Conservation (phyloP, 306 rosid genomes). For the Cajanus cajan region DNA sequence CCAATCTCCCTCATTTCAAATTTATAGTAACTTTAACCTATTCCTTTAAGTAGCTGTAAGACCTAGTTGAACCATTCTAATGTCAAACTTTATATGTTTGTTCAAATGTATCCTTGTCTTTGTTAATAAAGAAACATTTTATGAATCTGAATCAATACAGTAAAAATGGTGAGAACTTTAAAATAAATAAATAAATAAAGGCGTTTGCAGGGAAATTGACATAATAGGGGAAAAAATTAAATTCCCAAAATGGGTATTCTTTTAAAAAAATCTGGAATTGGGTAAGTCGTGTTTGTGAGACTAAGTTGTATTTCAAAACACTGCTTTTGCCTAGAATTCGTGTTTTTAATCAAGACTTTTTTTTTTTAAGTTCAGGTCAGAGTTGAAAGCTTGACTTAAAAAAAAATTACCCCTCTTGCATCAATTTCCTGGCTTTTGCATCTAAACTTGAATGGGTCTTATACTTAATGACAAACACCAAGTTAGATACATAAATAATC, state of each 20-base stretch:
- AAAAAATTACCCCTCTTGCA: too few species aligned
- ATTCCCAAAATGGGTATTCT: too few species aligned
- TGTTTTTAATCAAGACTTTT: too few species aligned
- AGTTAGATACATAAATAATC: not conserved
- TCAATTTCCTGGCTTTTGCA: too few species aligned
- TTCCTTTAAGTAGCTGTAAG: not conserved
- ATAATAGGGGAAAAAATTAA: too few species aligned
- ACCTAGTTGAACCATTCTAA: not conserved
- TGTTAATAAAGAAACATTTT: not conserved
- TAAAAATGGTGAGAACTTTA: conserved; percentile 1
- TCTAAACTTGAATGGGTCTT: not conserved
- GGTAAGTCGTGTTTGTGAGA: too few species aligned
- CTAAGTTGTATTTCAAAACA: too few species aligned
- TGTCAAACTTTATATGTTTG: not conserved
- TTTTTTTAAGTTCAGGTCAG: too few species aligned
- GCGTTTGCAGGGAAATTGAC: too few species aligned
- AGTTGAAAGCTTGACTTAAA: too few species aligned
- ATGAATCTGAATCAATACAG: not conserved
- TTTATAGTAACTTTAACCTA: conserved; percentile 8
- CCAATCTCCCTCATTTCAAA: not conserved
- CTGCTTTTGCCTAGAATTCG: too few species aligned
- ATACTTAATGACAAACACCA: not conserved
- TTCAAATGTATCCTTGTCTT: not conserved
- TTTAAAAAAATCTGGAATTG: too few species aligned
- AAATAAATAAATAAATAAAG: not conserved